These are phyloP conservation scores for Tothia fuscella DNA, from an alignment of 2,329 filamentous ascomycete genomes.

Conservation along the genomic window DNA sequence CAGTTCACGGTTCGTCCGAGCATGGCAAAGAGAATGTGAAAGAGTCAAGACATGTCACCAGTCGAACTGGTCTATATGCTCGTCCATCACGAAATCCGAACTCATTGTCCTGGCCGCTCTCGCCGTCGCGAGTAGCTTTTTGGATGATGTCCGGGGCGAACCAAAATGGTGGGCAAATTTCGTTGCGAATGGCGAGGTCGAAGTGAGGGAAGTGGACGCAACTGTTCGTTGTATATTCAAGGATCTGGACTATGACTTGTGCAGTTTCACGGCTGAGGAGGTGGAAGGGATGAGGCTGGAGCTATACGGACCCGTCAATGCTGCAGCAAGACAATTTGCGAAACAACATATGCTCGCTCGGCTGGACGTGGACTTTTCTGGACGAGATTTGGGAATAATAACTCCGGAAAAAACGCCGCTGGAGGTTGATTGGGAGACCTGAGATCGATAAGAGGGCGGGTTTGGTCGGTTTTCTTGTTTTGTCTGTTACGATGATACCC, in stretches of 20 bases:
- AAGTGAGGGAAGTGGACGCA: slow-evolving; percentile 20
- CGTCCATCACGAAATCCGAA: slow-evolving; percentile 16
- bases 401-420: no score
- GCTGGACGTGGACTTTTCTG: no score
- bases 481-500: no score
- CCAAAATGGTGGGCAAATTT: slow-evolving; percentile 22
- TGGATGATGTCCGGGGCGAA: slow-evolving; percentile 21
- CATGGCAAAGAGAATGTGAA: slow-evolving; percentile 18
- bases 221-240: slow-evolving; percentile 23
- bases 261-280: slow-evolving; percentile 22
- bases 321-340: no score
- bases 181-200: slow-evolving; percentile 19
- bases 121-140: slow-evolving; percentile 23
- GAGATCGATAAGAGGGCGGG: no score
- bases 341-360: no score
- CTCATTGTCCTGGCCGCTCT: slow-evolving; percentile 25
- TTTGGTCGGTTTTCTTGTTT: no score
- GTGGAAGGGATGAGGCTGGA: slow-evolving; percentile 20
- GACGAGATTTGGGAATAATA: no score
- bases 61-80: slow-evolving; percentile 3
- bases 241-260: slow-evolving; percentile 27
- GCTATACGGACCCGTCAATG: slow-evolving; percentile 15
- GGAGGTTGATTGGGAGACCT: no score
- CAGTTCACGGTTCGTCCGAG: slow-evolving; percentile 20
- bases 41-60: neutral